phyloP scores from a whole-genome alignment of 768 basidiomycete genomes.

The Mycena metata region DNA sequence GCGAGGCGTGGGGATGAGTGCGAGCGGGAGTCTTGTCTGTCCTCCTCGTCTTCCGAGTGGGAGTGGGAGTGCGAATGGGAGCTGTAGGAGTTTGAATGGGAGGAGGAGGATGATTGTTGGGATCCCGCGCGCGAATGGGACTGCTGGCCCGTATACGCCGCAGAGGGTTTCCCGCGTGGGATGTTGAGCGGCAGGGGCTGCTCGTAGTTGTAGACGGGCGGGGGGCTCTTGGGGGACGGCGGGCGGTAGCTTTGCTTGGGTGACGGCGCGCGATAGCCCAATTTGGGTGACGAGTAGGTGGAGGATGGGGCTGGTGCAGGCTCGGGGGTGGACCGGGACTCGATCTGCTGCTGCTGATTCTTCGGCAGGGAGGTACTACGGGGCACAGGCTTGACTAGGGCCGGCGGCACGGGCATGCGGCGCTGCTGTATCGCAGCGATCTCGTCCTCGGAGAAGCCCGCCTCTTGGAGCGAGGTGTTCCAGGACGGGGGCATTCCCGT shows the following conservation, averaged over 20 bases:
- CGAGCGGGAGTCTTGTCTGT: too few species aligned
- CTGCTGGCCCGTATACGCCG: neutral
- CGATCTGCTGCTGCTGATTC: constrained; percentile 21
- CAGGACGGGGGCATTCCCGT: constrained; percentile 81
- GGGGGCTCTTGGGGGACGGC: constrained; percentile 28
- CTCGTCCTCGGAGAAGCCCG: constrained; percentile 78
- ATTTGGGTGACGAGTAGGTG: constrained; percentile 2
- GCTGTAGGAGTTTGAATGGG: neutral
- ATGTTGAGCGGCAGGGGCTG: constrained; percentile 16
- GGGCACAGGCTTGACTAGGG: constrained; percentile 28
- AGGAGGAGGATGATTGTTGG: neutral
- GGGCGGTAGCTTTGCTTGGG: neutral
- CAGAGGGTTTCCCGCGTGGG: neutral
- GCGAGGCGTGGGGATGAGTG: neutral
- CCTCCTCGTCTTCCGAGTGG: neutral
- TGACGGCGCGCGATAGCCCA: neutral
- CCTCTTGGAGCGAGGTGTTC: constrained; percentile 69
- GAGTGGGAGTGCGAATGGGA: neutral
- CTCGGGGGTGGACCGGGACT: constrained; percentile 18
- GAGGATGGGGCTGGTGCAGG: constrained; percentile 23
- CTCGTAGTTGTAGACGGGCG: constrained; percentile 18
- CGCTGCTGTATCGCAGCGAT: constrained; percentile 67
- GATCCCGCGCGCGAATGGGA: neutral
- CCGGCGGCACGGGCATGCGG: constrained; percentile 42
- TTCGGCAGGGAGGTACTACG: constrained; percentile 34